These are phyloP conservation scores for Globisporangium abappressorium DNA, from an alignment of 352 stramenopile species.

Conservation along the genomic window DNA sequence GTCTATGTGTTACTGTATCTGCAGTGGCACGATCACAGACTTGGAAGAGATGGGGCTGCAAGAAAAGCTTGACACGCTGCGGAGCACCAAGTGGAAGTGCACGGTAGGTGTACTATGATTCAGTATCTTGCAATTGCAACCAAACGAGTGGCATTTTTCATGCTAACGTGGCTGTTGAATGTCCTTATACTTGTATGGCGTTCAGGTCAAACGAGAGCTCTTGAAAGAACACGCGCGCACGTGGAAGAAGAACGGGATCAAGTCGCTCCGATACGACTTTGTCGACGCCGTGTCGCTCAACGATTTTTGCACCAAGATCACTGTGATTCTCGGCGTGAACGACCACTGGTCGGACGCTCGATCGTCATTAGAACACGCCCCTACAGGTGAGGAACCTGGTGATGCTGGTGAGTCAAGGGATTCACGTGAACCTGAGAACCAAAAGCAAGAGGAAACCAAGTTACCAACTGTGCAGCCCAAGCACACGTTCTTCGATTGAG, in stretches of 20 bases:
- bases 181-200: background rate
- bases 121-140: background rate
- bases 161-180: background rate
- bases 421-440: background rate
- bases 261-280: conserved; percentile 38
- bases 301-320: conserved; percentile 49
- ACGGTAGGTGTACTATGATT: conserved; percentile 10
- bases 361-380: conserved; percentile 35
- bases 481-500: conserved; percentile 5
- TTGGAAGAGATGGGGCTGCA: conserved; percentile 41
- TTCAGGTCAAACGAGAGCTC: conserved; percentile 43
- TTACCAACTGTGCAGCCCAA: background rate
- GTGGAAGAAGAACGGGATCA: conserved; percentile 56
- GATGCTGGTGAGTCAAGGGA: background rate
- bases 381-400: too few species aligned
- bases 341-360: conserved; percentile 52
- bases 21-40: conserved; percentile 45
- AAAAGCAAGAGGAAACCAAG: background rate
- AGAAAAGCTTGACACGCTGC: conserved; percentile 38
- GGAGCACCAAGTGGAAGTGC: conserved; percentile 51
- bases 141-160: background rate
- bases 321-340: conserved; percentile 35
- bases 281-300: conserved; percentile 38
- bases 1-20: conserved; percentile 2
- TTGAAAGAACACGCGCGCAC: conserved; percentile 52